Evolutionary conservation across 2,329 filamentous ascomycete genomes (phyloP).

Genomic region (Monilinia fructigena): DNA sequence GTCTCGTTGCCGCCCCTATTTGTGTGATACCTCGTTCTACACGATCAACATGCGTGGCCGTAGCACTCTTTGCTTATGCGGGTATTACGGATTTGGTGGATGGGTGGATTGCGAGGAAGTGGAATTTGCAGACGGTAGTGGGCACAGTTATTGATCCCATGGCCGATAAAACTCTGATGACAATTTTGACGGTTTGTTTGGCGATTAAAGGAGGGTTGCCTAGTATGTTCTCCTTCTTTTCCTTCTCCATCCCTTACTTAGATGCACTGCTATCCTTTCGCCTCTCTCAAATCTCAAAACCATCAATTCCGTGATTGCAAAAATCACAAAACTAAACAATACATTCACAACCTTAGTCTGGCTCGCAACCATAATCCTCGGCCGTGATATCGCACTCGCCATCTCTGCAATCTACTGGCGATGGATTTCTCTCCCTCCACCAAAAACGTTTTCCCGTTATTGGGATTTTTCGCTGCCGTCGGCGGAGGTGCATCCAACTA

Average conservation of each 20-base stretch:
- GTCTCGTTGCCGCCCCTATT: conserved; percentile 76
- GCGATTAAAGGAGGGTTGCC: conserved; percentile 81
- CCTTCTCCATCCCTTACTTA: neutral
- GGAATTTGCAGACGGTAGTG: conserved; percentile 87
- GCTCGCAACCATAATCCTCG: conserved; percentile 86
- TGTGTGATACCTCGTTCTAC: conserved; percentile 86
- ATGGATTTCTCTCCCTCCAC: conserved; percentile 88
- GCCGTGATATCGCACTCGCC: conserved; percentile 78
- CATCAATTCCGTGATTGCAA: neutral
- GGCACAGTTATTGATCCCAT: conserved; percentile 94
- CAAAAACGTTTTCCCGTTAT: conserved; percentile 88
- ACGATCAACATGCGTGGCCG: conserved; percentile 76
- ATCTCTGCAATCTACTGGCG: conserved; percentile 91
- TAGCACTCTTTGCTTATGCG: conserved; percentile 88
- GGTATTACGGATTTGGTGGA: conserved; percentile 90
- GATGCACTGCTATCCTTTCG: neutral
- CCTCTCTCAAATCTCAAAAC: neutral
- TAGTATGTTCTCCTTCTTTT: conserved; percentile 49
- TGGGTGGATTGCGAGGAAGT: conserved; percentile 87
- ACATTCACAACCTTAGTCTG: conserved; percentile 56
- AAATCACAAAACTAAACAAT: neutral
- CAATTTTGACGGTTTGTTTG: conserved; percentile 80
- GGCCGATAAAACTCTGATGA: conserved; percentile 97
- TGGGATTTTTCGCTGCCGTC: conserved; percentile 96
- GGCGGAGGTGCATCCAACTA: conserved; percentile 79